phyloP scores from a whole-genome alignment of 2,329 filamentous ascomycete species.

The Clarireedia homoeocarpa region DNA sequence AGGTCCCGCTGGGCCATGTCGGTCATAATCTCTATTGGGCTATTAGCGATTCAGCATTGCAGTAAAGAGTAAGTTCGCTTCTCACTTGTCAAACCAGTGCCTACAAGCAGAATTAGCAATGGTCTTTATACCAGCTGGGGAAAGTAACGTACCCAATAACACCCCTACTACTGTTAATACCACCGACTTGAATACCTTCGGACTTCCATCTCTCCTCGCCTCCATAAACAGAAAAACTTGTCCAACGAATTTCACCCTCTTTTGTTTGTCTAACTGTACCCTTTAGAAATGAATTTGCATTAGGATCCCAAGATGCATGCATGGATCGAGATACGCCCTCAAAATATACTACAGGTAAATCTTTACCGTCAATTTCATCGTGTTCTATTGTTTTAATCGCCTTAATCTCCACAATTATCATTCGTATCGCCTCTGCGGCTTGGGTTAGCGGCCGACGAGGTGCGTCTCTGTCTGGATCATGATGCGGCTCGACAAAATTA shows the following conservation, averaged over 20 bases:
- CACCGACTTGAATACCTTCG: slow-evolving; percentile 69
- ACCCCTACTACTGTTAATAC: slow-evolving; percentile 54
- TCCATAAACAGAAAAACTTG: slow-evolving; percentile 55
- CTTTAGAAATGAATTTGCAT: slow-evolving; percentile 57
- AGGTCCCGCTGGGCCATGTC: slow-evolving; percentile 63
- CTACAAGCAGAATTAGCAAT: neutral
- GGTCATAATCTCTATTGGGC: slow-evolving; percentile 49
- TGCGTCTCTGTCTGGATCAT: slow-evolving; percentile 31
- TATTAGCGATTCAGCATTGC: neutral
- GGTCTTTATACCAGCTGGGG: neutral
- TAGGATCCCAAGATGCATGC: slow-evolving; percentile 59
- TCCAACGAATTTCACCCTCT: slow-evolving; percentile 69
- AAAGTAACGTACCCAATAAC: slow-evolving; percentile 44
- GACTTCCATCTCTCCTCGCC: slow-evolving; percentile 67
- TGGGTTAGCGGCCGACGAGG: slow-evolving; percentile 47
- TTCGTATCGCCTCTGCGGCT: slow-evolving; percentile 58
- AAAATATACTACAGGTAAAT: slow-evolving; percentile 60
- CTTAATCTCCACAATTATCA: slow-evolving; percentile 61
- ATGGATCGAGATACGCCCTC: slow-evolving; percentile 52
- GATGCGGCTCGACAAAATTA: slow-evolving; percentile 51
- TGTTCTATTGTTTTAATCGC: slow-evolving; percentile 54
- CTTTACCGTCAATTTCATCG: slow-evolving; percentile 47
- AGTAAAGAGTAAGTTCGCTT: slow-evolving; percentile 1
- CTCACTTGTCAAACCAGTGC: slow-evolving; percentile 69
- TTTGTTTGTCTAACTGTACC: slow-evolving; percentile 58